Evolutionary conservation across 2,329 filamentous ascomycete genomes (phyloP), one percentile per base, ranked within the genome.

Genomic region (Ophiosphaerella korrae): DNA sequence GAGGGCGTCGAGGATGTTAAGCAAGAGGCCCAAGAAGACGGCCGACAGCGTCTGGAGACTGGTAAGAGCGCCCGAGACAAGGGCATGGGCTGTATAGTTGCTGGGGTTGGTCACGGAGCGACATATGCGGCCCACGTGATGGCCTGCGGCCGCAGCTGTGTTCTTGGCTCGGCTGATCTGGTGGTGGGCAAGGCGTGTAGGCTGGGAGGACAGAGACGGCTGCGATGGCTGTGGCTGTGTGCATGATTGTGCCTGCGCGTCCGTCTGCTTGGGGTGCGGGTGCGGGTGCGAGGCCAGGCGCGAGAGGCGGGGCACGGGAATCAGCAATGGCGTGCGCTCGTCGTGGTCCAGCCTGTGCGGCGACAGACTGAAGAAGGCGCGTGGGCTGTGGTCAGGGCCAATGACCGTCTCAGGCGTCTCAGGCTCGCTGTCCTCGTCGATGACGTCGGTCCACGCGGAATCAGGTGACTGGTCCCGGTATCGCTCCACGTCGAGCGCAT

Each of bases 1-100:
- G 35, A 99, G 77, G 5, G 92, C 94, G 78, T 99, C 94, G 16
- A 99, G 80, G 39, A 99, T 88, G 62, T 99, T 99, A 14, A 99
- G 83, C 1, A 99, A 80, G 23, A 96, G 76, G 0, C 94, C 94
- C 0, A 99, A 84, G 59, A 96, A 83, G 1, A 97, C 93, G 3
- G 93, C 89, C 2, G 94, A 94, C 13, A 97, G 71, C 59, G 88
- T 88, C 41, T 84, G 85, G 14, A 84, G 77, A 1, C 92, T 90
- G 34, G 85, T 80, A 9, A 91, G 73, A 0, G 80, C 81, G 38
- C 83, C 82, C 34, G 84, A 73, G 80, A 86, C 88, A 6, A 96
- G 78, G 0, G 81, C 76, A 58, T 81, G 82, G 49, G 78, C 80
- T 69, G 93, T 80, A 89, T 92, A 97, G 18, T 79, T 80, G 58